Evolutionary conservation across 352 stramenopile genomes (phyloP).

Genomic region (Phytopythium aichiense): DNA sequence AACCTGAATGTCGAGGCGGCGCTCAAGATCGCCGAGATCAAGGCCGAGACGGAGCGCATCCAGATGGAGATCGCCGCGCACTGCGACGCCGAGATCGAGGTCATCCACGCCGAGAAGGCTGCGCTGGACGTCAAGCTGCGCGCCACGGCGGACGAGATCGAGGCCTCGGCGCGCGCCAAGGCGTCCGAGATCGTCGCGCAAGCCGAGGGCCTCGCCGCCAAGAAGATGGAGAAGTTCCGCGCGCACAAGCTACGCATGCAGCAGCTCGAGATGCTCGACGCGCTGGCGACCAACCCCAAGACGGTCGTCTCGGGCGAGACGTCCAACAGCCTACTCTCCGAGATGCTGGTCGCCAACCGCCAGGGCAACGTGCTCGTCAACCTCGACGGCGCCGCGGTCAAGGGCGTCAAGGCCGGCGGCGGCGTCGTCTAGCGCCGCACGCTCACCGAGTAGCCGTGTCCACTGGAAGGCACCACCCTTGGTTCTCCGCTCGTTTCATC

Average conservation of each 20-base stretch:
- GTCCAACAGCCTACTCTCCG: conserved; percentile 24
- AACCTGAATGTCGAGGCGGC: conserved; percentile 33
- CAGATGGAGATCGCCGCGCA: conserved; percentile 29
- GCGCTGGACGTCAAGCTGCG: conserved; percentile 39
- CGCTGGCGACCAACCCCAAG: conserved; percentile 37
- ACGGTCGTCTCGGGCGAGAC: conserved; percentile 34
- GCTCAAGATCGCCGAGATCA: conserved; percentile 39
- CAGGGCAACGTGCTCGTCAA: conserved; percentile 51
- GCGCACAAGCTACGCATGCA: conserved; percentile 33
- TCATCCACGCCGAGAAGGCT: conserved; percentile 20
- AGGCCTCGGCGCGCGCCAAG: conserved; percentile 21
- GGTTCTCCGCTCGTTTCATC: too few relatives aligned
- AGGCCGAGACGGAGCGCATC: conserved; percentile 41
- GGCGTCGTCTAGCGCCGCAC: neutral
- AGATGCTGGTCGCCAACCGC: conserved; percentile 54
- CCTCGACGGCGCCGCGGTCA: conserved; percentile 12
- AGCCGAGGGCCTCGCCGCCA: conserved; percentile 29
- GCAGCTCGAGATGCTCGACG: conserved; percentile 31
- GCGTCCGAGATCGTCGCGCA: conserved; percentile 33
- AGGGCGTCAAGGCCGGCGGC: neutral
- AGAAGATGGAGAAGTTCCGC: conserved; percentile 39
- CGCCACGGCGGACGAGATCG: conserved; percentile 29
- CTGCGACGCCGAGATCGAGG: conserved; percentile 35
- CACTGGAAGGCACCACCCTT: neutral
- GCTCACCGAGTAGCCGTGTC: neutral